phyloP scores from a whole-genome alignment of 352 stramenopile species.

The Thalassiosira delicatula region DNA sequence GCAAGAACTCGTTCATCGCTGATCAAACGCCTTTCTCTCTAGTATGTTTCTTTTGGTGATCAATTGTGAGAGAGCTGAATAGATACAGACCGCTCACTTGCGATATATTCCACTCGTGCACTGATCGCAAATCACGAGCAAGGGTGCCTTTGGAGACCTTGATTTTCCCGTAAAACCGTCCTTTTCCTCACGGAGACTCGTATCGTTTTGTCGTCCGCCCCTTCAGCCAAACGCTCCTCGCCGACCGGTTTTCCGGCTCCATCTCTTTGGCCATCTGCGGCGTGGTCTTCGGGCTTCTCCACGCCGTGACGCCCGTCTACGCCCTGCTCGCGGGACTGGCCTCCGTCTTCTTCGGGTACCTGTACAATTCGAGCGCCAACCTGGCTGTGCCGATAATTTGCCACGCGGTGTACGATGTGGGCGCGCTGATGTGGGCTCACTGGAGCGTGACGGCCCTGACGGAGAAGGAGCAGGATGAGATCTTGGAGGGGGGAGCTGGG shows the following conservation, averaged over 20 bases:
- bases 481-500: slow-evolving; percentile 34
- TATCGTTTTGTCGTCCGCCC: too few species aligned
- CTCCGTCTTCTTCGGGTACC: slow-evolving; percentile 79
- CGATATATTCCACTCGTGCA: too few species aligned
- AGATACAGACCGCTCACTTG: too few species aligned
- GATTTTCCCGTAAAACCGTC: too few species aligned
- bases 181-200: too few species aligned
- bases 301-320: slow-evolving; percentile 83
- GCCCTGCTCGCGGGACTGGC: slow-evolving; percentile 70
- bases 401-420: slow-evolving; percentile 83
- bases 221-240: slow-evolving; percentile 69
- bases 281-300: slow-evolving; percentile 79
- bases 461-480: slow-evolving; percentile 58
- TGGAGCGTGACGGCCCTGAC: slow-evolving; percentile 67
- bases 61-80: too few species aligned
- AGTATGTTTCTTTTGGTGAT: too few species aligned
- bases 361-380: slow-evolving; percentile 72
- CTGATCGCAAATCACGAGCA: too few species aligned
- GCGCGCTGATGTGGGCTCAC: slow-evolving; percentile 77
- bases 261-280: slow-evolving; percentile 64
- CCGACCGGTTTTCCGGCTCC: slow-evolving; percentile 23
- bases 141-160: too few species aligned
- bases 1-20: too few species aligned
- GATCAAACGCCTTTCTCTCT: too few species aligned
- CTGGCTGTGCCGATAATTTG: slow-evolving; percentile 77